Evolutionary conservation across 2,329 filamentous ascomycete genomes (phyloP).

Genomic region (Talaromyces sp.): DNA sequence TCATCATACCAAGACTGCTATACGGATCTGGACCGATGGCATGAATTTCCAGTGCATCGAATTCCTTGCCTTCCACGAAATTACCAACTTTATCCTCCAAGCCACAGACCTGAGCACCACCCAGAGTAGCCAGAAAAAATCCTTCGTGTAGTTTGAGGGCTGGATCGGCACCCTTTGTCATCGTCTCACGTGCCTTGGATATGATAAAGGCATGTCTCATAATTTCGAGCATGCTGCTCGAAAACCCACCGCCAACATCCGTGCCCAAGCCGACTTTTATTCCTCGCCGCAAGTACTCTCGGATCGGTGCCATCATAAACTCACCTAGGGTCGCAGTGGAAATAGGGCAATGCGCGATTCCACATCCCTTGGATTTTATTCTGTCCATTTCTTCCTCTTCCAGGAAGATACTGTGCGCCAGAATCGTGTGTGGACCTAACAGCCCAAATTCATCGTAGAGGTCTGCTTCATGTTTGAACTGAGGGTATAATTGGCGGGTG

Average conservation of each 20-base stretch:
- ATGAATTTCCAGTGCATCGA: conserved; percentile 56
- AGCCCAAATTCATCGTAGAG: conserved; percentile 57
- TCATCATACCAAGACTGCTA: conserved; percentile 45
- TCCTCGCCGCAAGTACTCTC: conserved; percentile 54
- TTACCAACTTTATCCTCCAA: conserved; percentile 54
- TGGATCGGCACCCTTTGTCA: conserved; percentile 39
- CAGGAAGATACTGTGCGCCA: conserved; percentile 66
- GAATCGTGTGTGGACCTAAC: conserved; percentile 54
- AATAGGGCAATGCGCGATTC: conserved; percentile 62
- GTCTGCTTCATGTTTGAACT: conserved; percentile 56
- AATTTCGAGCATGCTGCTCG: conserved; percentile 50
- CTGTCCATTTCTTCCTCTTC: conserved; percentile 53
- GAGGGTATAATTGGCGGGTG: conserved; percentile 55
- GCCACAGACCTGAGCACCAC: conserved; percentile 58
- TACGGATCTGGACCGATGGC: conserved; percentile 28
- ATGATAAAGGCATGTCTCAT: conserved; percentile 54
- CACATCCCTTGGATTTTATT: conserved; percentile 50
- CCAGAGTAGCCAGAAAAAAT: conserved; percentile 60
- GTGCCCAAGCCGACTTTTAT: conserved; percentile 67
- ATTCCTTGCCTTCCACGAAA: conserved; percentile 59
- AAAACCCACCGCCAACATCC: conserved; percentile 62
- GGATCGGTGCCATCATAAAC: conserved; percentile 57
- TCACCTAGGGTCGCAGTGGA: conserved; percentile 60
- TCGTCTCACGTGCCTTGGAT: conserved; percentile 35
- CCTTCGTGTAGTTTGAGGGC: conserved; percentile 51